Evolutionary conservation across 1,284 basidiomycete species (phyloP).

Genomic region (Phenoliferia sp.): DNA sequence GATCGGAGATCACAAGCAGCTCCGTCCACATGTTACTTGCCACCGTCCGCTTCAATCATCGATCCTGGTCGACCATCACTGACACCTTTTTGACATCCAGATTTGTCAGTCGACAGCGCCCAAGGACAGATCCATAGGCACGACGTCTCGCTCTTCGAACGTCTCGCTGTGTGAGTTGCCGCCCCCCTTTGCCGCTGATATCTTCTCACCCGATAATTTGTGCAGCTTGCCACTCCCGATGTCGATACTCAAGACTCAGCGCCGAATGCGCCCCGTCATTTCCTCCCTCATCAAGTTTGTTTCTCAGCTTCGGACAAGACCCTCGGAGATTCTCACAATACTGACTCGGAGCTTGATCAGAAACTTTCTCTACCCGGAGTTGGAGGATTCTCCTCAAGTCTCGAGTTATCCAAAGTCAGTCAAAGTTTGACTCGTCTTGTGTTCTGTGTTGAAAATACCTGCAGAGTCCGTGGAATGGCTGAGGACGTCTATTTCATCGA

Average conservation of each 20-base stretch:
- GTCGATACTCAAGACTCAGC: slow-evolving; percentile 50
- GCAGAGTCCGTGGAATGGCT: slow-evolving; percentile 48
- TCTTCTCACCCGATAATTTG: background rate
- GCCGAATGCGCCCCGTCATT: slow-evolving; percentile 50
- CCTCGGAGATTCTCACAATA: too few species aligned
- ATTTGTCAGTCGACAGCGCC: slow-evolving; percentile 54
- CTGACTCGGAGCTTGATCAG: slow-evolving; percentile 31
- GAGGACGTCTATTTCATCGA: slow-evolving; percentile 58
- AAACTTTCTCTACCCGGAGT: slow-evolving; percentile 55
- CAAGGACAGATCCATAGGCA: slow-evolving; percentile 54
- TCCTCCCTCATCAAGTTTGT: slow-evolving; percentile 46
- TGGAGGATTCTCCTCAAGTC: slow-evolving; percentile 34
- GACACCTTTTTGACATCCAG: slow-evolving; percentile 39
- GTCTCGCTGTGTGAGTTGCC: slow-evolving; percentile 49
- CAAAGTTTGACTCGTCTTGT: background rate
- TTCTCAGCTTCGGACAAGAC: too few species aligned
- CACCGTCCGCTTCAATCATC: background rate
- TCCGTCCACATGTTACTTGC: slow-evolving; percentile 15
- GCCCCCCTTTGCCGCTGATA: background rate
- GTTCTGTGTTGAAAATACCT: background rate
- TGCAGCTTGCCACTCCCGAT: slow-evolving; percentile 46
- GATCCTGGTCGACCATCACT: background rate
- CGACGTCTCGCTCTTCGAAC: slow-evolving; percentile 61
- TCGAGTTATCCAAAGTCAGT: background rate
- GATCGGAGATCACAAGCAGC: slow-evolving; percentile 26